Evolutionary conservation across 352 stramenopile species (phyloP), one percentile per base, ranked within the genome.

Genomic region (Pythium rhizo-oryzae): DNA sequence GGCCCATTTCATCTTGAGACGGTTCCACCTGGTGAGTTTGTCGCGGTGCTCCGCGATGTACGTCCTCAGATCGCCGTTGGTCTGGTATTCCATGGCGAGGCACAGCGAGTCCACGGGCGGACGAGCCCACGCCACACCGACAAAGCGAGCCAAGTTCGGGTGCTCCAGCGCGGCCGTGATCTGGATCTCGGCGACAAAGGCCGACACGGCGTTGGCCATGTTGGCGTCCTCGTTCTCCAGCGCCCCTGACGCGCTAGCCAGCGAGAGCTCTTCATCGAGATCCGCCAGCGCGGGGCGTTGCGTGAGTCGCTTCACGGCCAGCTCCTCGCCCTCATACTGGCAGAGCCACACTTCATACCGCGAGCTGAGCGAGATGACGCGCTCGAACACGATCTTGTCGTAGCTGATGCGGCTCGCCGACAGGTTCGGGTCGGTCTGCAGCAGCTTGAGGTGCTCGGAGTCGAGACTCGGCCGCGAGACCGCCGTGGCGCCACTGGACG

Each of bases 41-140:
- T 65, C 62, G 2, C 21, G 28, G 52, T 75, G 30, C 58, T 59
- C 58, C 21, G 67, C 55, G 7, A 75, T 47, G 62, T 65, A 75
- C 0, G 23, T 60, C 19, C 69, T 24, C 43, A 75, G 55, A 24
- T 71, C 62, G 8, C 69, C 69, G 49, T 75, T 67, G 44, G 41
- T 55, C 47, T 71, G 58, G 52, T 76, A 76, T 47, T 79, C 71
- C 24, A 76, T 77, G 28, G 69, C 66, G 53, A 75, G 69, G 65
- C 69, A 75, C 23, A 75, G 54, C 50, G 69, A 75, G 50, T 76
- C 60, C 13, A 59, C 50, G 1, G 69, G 69, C 11, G 67, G 41
- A 6, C 62, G 54, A 0, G 59, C 54, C 82, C 82, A 91, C 7
- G 82, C 82, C 3, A 91, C 77, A n/a, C 77, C 82, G 25, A 91